Conservation (phyloP, 306 rosid genomes). For the Rosa multiflora region DNA sequence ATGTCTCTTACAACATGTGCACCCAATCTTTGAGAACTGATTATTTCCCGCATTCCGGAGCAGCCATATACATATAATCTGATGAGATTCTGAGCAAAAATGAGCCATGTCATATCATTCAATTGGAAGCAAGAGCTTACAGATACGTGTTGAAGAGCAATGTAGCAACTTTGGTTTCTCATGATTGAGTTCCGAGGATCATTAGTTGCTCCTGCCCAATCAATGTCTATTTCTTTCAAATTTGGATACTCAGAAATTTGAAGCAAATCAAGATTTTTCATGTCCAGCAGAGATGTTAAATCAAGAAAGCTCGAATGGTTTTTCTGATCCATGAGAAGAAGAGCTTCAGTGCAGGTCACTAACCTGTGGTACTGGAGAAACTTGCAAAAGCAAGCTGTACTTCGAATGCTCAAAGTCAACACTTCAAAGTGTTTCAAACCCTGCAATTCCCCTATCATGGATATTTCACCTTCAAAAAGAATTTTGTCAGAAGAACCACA, state of each 20-base stretch:
- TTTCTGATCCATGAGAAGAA: neutral
- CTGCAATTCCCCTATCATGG: constrained; percentile 2
- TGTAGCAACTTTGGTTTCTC: neutral
- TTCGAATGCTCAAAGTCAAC: neutral
- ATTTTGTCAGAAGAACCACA: neutral
- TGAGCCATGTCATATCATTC: neutral
- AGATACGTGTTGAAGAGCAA: neutral
- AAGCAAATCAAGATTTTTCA: neutral
- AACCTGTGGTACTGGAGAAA: neutral
- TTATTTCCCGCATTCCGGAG: neutral
- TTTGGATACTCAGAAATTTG: neutral
- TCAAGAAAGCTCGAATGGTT: neutral
- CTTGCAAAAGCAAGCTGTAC: neutral
- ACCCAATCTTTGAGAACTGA: neutral
- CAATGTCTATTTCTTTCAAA: neutral
- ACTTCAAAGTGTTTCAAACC: neutral
- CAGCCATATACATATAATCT: neutral
- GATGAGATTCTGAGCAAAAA: neutral
- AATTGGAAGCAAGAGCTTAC: neutral
- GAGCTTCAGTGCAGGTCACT: neutral
- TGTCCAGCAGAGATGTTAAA: constrained; percentile 15
- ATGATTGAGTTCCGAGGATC: neutral
- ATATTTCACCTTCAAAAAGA: neutral
- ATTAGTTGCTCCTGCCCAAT: neutral
- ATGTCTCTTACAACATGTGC: neutral